Percentiles rank a stretch among this genome's conserved stretches.
These are phyloP conservation scores for Amyloporia xantha DNA, from an alignment of 768 basidiomycete species.

Conservation along the genomic window DNA sequence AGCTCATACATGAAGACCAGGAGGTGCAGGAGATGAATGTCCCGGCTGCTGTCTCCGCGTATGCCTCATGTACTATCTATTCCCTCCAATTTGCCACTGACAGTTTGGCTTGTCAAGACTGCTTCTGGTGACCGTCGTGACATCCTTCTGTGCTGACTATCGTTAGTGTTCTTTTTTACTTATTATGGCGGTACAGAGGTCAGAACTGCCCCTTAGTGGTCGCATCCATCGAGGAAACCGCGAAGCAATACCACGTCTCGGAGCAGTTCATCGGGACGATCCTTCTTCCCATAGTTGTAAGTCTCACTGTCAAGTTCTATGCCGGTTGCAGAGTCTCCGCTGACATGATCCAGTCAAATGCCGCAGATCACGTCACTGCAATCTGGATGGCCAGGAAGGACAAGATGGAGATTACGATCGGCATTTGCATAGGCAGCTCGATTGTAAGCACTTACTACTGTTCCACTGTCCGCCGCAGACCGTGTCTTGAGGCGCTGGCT, in stretches of 20 bases:
- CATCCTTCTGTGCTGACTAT: slow-evolving; percentile 86
- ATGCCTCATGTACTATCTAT: neutral
- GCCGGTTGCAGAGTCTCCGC: neutral
- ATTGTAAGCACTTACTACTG: slow-evolving; percentile 44
- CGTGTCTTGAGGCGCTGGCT: no score
- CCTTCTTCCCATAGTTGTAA: slow-evolving; percentile 72
- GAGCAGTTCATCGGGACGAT: slow-evolving; percentile 84
- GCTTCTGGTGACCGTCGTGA: slow-evolving; percentile 68
- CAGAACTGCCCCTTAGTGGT: slow-evolving; percentile 48
- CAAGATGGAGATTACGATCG: slow-evolving; percentile 70
- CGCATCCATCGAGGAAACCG: slow-evolving; percentile 88
- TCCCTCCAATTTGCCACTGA: neutral
- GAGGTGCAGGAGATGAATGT: slow-evolving; percentile 62
- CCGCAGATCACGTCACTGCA: slow-evolving; percentile 79
- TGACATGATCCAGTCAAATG: slow-evolving; percentile 37
- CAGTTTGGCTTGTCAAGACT: slow-evolving; percentile 35
- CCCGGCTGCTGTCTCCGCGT: slow-evolving; percentile 55
- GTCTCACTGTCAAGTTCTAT: neutral
- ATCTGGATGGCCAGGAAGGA: slow-evolving; percentile 86
- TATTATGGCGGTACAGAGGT: no score
- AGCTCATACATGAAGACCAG: slow-evolving; percentile 20
- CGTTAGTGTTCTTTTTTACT: slow-evolving; percentile 37
- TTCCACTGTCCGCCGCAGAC: neutral
- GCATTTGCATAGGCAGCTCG: slow-evolving; percentile 77
- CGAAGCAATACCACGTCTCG: slow-evolving; percentile 71